Percentiles rank a stretch among this genome's conserved stretches.
phyloP scores from a whole-genome alignment of 2,329 filamentous ascomycete species.

The Stagonosporopsis cucurbitacearum region DNA sequence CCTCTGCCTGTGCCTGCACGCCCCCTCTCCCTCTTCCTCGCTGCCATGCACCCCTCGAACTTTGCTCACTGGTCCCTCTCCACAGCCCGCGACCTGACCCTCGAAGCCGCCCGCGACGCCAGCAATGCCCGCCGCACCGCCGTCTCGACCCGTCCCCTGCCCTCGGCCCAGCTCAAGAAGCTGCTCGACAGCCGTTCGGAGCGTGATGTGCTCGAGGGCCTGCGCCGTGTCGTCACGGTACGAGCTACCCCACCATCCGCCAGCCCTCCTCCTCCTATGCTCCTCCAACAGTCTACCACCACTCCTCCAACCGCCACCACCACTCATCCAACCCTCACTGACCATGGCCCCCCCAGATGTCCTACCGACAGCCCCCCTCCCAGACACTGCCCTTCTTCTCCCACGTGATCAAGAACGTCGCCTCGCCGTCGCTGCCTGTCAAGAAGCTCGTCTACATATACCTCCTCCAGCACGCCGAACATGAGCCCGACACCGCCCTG shows the following conservation, averaged over 20 bases:
- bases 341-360: slow-evolving; percentile 70
- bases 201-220: slow-evolving; percentile 87
- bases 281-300: no score
- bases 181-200: slow-evolving; percentile 93
- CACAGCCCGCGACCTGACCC: slow-evolving; percentile 90
- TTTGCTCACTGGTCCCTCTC: slow-evolving; percentile 50
- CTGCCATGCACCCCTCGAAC: slow-evolving; percentile 46
- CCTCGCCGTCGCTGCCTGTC: slow-evolving; percentile 90
- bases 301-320: slow-evolving; percentile 1
- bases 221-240: slow-evolving; percentile 88
- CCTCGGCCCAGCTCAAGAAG: slow-evolving; percentile 88
- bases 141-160: slow-evolving; percentile 69
- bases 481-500: slow-evolving; percentile 92
- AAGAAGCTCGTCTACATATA: slow-evolving; percentile 99
- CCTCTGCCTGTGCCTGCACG: not conserved
- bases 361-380: slow-evolving; percentile 79
- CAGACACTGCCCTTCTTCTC: slow-evolving; percentile 89
- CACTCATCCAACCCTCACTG: slow-evolving; percentile 19
- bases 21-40: slow-evolving; percentile 16
- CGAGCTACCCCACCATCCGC: slow-evolving; percentile 40
- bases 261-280: no score
- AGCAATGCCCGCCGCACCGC: slow-evolving; percentile 63
- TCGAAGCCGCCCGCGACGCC: slow-evolving; percentile 93
- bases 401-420: slow-evolving; percentile 97
- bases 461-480: slow-evolving; percentile 93